phyloP scores from a whole-genome alignment of 805 yeast genomes.

The Tetrapisispora namnaoensis region DNA sequence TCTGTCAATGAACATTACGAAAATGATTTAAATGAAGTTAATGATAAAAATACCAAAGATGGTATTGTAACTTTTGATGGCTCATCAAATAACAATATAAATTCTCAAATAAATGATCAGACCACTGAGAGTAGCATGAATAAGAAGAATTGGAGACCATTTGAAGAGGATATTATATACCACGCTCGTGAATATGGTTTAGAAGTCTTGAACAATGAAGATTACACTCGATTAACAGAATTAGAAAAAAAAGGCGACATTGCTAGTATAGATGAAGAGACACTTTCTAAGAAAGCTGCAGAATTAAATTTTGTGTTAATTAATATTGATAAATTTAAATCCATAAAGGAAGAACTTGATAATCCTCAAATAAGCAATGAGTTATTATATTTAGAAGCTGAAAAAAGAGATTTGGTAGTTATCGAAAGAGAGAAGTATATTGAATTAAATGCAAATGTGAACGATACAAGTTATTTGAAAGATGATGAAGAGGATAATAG shows the following conservation, averaged over 20 bases:
- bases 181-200: conserved; percentile 6
- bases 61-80: background rate
- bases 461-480: background rate
- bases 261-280: conserved; percentile 3
- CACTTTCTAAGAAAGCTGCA: conserved; percentile 11
- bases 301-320: conserved; percentile 21
- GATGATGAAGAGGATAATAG: conserved; percentile 7
- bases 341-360: conserved; percentile 21
- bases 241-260: conserved; percentile 4
- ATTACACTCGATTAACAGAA: background rate
- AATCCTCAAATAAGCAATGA: conserved; percentile 21
- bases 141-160: background rate
- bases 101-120: background rate
- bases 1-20: no score
- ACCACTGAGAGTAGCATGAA: no score
- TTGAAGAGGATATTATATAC: conserved; percentile 6
- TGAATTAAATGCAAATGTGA: background rate
- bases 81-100: background rate
- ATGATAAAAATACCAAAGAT: background rate
- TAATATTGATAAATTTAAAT: conserved; percentile 24
- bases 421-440: conserved; percentile 10
- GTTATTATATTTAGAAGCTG: conserved; percentile 23
- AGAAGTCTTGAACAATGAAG: background rate
- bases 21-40: background rate
- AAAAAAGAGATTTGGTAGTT: conserved; percentile 5